Evolutionary conservation across 1,139 yeast species (phyloP), one percentile per base, ranked within the genome.

Genomic region (Chernovozyma sophiae-reginae): DNA sequence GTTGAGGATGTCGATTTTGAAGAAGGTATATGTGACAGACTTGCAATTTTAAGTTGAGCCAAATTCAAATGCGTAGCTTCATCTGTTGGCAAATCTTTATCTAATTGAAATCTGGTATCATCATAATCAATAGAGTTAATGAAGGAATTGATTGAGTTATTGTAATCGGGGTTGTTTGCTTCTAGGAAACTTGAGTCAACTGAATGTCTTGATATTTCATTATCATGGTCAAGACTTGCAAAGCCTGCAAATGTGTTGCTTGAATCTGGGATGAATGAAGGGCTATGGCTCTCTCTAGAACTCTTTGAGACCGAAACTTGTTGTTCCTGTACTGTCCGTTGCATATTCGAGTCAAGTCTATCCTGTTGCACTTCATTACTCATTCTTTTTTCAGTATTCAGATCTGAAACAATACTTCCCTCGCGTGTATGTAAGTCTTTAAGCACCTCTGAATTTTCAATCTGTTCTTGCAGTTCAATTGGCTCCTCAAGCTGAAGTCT

Each of bases 81-180:
- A n/a, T n/a, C n/a, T 7, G 23, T 7, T 7, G 23, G 23, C 23
- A 60, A 47, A 36, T 64, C 68, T 22, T 51, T 49, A 33, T 61
- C 65, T 37, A 65, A 53, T 36, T 62, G 68, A 4, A 52, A 59
- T 18, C 49, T 52, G 3, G 68, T 60, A 25, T 60, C 62, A 42
- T 63, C 31, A 25, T 32, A 32, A 6, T 25, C 29, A 27, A 32
- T 23, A 15, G 33, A 31, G 33, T 31, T 19, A 7, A 13, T 30
- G 12, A 26, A 7, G 6, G 29, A 26, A 16, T 26, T 26, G 10
- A 26, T 14, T 7, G 29, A 26, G 11, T 6, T 12, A 16, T 26
- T 16, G 11, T 7, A 20, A 20, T 20, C 10, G 23, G 6, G 8
- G 8, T 20, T 20, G 23, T 20, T 20, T 7, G 10, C 10, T 20